A percentile compares a stretch with the other conserved stretches of the same genome.
These are phyloP conservation scores for Hondaea fermentalgiana DNA, from an alignment of 108 stramenopile genomes.

Conservation along the genomic window DNA sequence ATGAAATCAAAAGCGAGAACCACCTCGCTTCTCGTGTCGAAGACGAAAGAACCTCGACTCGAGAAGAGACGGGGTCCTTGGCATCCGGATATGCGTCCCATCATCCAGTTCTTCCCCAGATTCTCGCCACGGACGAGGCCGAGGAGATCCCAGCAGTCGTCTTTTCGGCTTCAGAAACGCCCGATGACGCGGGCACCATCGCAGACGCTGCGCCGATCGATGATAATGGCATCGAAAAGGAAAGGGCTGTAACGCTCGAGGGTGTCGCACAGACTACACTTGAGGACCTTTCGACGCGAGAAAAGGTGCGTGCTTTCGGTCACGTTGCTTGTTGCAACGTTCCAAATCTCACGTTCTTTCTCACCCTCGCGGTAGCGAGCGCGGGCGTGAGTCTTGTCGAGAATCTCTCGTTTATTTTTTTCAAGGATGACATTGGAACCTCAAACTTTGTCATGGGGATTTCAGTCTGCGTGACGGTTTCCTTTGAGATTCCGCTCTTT, in stretches of 20 bases:
- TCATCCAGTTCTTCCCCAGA: not conserved
- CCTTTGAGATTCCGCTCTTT: slow-evolving; percentile 23
- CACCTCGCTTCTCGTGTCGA: too few species aligned
- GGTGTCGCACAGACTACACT: not conserved
- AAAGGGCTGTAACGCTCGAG: not conserved
- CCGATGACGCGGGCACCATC: not conserved
- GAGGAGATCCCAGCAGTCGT: too few species aligned
- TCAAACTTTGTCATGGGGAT: not conserved
- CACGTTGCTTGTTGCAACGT: not conserved
- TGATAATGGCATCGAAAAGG: not conserved
- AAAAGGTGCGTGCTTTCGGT: not conserved
- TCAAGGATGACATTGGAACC: slow-evolving; percentile 7
- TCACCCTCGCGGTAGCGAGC: not conserved
- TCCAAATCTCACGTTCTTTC: not conserved
- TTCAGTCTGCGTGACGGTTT: slow-evolving; percentile 14
- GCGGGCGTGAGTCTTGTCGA: not conserved
- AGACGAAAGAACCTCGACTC: too few species aligned
- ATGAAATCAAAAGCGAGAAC: too few species aligned
- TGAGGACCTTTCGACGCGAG: not conserved
- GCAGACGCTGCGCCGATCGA: too few species aligned
- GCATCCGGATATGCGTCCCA: too few species aligned
- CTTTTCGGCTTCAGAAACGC: not conserved
- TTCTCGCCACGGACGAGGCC: not conserved
- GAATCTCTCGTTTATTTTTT: slow-evolving; percentile 10
- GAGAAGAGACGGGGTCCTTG: too few species aligned